These are phyloP conservation scores for Paramecium sexaurelia DNA, from an alignment of 73 alveolate species.

Conservation along the genomic window DNA sequence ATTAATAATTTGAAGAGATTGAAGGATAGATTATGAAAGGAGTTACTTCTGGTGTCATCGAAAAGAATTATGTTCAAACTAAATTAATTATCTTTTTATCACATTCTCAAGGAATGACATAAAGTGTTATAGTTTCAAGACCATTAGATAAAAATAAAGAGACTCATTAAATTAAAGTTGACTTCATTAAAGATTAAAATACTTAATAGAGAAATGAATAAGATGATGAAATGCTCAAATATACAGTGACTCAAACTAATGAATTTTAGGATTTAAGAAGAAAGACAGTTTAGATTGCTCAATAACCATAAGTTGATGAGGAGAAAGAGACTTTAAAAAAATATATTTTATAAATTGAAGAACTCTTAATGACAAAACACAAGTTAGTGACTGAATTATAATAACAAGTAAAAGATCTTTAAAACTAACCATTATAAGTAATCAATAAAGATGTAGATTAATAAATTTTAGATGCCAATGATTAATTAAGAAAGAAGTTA, in stretches of 20 bases:
- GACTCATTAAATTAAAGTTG: neutral
- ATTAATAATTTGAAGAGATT: neutral
- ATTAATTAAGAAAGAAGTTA: neutral
- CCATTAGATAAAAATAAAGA: neutral
- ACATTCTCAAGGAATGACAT: neutral
- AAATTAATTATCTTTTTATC: neutral
- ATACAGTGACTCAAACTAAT: neutral
- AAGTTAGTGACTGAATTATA: neutral
- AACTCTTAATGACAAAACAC: neutral
- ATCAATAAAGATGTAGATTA: neutral
- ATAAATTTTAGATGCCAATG: neutral
- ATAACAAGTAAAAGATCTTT: neutral
- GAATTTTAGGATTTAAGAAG: neutral
- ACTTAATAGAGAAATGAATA: neutral
- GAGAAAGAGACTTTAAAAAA: neutral
- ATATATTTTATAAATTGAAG: slow-evolving; percentile 4
- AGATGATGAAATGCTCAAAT: neutral
- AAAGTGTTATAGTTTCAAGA: neutral
- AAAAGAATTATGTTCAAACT: neutral
- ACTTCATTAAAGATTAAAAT: neutral
- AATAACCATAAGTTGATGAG: neutral
- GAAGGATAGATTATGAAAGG: neutral
- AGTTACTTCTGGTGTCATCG: neutral
- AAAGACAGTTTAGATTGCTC: neutral
- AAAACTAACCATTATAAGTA: neutral